Base-by-base conservation (phyloP, 495 filamentous ascomycete genomes). In the Penicillium waksmanii region DNA sequence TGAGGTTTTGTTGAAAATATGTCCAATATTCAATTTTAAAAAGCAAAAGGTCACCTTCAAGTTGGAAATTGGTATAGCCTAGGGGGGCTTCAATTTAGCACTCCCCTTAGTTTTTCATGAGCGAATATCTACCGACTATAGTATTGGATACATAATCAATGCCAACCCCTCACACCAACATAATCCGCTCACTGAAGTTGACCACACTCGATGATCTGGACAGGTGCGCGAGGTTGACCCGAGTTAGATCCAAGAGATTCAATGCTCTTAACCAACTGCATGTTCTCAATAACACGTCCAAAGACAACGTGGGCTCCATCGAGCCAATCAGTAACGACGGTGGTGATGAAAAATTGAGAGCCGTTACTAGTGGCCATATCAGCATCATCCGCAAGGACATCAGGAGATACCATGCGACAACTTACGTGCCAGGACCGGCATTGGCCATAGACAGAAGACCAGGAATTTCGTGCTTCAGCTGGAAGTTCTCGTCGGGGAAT, bases 271-370 rank as follows among this genome's bases (percentile, higher is more conserved):
- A 38, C 36, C 36, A 38, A 13, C 12, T 38, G 6, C 36, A 38
- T 38, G 36, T n/a, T n/a, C 3, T 38, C 9, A 11, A 38, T 38
- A 34, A 46, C 36, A n/a, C 36, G 36, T n/a, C 92, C 92, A 67
- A 96, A 96, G 44, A 96, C 92, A 40, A 96, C 92, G 73, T 96
- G 92, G 76, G 94, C 95, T 55, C 85, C 84, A 70, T 96, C 89
- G 11, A 96, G 83, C 44, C 44, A 47, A 11, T 42, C 17, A 13
- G 10, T 36, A 8, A 42, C 12, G 21, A 27, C 34, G n/a, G 49
- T 47, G 19, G 92, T 96, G 64, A 96, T 75, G 82, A 96, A 96
- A 84, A 96, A 96, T 67, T 96, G 93, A 31, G 85, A 90, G 54
- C 93, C 92, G 66, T 96, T 96, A 68, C 89, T 15, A 10, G 40